Conservation (phyloP, 2,329 filamentous ascomycete genomes). For the Pseudocercospora macadamiae region DNA sequence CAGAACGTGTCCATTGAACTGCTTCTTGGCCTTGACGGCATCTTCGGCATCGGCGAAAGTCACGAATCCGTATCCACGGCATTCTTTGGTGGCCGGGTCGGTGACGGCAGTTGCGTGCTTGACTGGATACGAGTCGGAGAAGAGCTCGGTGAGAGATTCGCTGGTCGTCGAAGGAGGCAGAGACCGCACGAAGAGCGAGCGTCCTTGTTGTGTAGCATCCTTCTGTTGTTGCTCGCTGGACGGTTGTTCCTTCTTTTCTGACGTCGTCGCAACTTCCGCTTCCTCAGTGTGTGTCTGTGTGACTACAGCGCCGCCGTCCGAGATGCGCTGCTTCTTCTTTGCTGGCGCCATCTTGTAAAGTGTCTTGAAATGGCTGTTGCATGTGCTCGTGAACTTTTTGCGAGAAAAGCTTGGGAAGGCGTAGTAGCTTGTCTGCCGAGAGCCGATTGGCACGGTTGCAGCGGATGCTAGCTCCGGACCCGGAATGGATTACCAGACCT, state of each 20-base stretch:
- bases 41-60: constrained; percentile 95
- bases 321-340: constrained; percentile 37
- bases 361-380: background rate
- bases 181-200: constrained; percentile 83
- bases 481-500: too few relatives aligned
- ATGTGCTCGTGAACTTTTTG: background rate
- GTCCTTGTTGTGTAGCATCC: constrained; percentile 28
- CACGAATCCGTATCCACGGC: constrained; percentile 93
- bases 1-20: constrained; percentile 77
- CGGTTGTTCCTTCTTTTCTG: constrained; percentile 9
- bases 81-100: constrained; percentile 82
- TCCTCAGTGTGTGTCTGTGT: constrained; percentile 19
- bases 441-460: background rate
- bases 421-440: too few relatives aligned
- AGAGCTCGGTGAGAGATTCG: constrained; percentile 81
- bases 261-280: too few relatives aligned
- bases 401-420: too few relatives aligned
- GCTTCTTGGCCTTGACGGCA: constrained; percentile 75
- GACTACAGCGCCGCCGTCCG: constrained; percentile 31
- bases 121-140: constrained; percentile 91
- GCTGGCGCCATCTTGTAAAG: constrained; percentile 33
- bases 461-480: too few relatives aligned
- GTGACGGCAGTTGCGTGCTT: constrained; percentile 94
- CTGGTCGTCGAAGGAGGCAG: constrained; percentile 77
- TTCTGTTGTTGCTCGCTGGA: constrained; percentile 23